A percentile compares a stretch with the other conserved stretches of the same genome.
phyloP scores from a whole-genome alignment of 2,329 filamentous ascomycete species.

The Cladosporium sp. region DNA sequence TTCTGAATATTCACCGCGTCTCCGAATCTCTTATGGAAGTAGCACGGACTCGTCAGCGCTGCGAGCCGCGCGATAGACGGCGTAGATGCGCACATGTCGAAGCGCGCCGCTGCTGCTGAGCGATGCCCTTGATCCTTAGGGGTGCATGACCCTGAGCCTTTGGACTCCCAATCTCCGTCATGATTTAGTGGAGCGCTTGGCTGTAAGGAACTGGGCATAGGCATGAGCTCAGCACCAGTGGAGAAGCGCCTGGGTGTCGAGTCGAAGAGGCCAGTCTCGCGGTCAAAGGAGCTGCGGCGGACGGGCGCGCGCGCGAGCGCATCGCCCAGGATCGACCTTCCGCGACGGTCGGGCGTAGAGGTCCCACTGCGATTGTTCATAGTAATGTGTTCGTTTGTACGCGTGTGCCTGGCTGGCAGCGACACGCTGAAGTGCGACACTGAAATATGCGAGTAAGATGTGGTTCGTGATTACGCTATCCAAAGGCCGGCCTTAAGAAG shows the following conservation, averaged over 20 bases:
- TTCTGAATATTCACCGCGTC: conserved; percentile 93
- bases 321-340: conserved; percentile 27
- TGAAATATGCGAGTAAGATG: not conserved
- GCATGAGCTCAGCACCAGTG: conserved; percentile 35
- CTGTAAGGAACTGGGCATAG: conserved; percentile 29
- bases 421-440: not conserved
- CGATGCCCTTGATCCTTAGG: conserved; percentile 32
- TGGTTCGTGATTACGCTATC: conserved; percentile 2
- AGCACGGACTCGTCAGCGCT: conserved; percentile 86
- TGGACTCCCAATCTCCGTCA: conserved; percentile 22
- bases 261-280: conserved; percentile 33
- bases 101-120: conserved; percentile 29
- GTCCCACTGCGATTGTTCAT: conserved; percentile 17
- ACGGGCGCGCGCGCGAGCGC: conserved; percentile 29
- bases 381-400: not conserved
- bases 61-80: conserved; percentile 52
- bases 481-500: conserved; percentile 5
- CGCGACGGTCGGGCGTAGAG: conserved; percentile 17
- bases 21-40: conserved; percentile 96
- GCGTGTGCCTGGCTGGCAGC: not conserved
- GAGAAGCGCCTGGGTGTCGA: conserved; percentile 36
- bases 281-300: conserved; percentile 36
- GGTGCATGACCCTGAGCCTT: conserved; percentile 21
- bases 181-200: conserved; percentile 30
- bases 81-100: conserved; percentile 31